Percentiles rank a stretch among this genome's conserved stretches.
Conservation (phyloP, 2,329 filamentous ascomycete species). For the Talaromyces atroroseus region DNA sequence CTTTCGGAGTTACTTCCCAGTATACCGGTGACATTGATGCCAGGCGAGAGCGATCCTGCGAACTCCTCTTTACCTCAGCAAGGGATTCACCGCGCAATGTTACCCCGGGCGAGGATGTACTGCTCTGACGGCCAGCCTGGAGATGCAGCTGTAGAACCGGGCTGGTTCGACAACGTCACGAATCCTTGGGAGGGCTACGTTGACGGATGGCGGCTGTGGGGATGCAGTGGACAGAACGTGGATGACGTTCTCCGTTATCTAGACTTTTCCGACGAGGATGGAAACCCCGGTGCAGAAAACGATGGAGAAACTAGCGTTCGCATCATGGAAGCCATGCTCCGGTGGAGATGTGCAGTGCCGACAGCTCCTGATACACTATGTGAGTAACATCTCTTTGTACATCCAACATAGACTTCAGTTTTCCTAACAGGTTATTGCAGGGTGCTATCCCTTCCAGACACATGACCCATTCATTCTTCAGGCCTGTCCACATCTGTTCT, state of each 20-base stretch:
- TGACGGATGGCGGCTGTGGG: conserved; percentile 82
- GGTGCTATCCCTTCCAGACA: conserved; percentile 94
- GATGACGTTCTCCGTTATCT: conserved; percentile 93
- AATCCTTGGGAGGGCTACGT: conserved; percentile 91
- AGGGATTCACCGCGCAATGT: conserved; percentile 86
- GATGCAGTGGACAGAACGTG: conserved; percentile 85
- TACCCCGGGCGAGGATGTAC: conserved; percentile 69
- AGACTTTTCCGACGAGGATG: conserved; percentile 39
- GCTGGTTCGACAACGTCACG: conserved; percentile 83
- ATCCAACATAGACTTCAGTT: neutral
- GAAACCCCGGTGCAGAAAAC: conserved; percentile 20
- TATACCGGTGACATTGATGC: conserved; percentile 82
- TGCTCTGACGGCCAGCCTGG: conserved; percentile 34
- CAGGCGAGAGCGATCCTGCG: conserved; percentile 78
- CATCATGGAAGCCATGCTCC: conserved; percentile 91
- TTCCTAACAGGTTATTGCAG: conserved; percentile 40
- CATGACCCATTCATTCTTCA: conserved; percentile 85
- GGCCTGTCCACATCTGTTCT: conserved; percentile 82
- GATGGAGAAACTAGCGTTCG: conserved; percentile 65
- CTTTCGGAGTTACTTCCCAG: conserved; percentile 74
- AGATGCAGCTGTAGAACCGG: conserved; percentile 42
- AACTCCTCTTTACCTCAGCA: conserved; percentile 89
- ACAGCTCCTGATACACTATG: conserved; percentile 94
- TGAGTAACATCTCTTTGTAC: conserved; percentile 49
- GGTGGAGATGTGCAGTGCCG: conserved; percentile 86